These are phyloP conservation scores for Wallacemonas sp. DNA, from an alignment of 208 protist species.

Conservation along the genomic window DNA sequence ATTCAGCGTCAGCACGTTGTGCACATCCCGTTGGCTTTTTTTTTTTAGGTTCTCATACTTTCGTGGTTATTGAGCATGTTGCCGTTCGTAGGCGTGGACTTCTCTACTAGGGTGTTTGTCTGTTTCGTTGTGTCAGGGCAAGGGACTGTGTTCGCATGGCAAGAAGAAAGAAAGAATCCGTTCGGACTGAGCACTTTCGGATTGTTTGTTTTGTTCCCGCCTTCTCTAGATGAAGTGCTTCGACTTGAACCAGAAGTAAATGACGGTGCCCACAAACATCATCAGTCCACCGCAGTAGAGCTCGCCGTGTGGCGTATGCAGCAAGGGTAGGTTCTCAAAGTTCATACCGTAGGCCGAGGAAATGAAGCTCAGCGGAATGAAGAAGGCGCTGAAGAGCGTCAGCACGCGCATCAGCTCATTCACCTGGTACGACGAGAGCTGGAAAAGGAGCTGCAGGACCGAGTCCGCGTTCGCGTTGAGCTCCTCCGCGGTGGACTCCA, in stretches of 20 bases:
- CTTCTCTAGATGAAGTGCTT: slow-evolving; percentile 54
- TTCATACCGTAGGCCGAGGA: slow-evolving; percentile 88
- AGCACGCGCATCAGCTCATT: slow-evolving; percentile 89
- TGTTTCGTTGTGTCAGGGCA: too few relatives aligned
- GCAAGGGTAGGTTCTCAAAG: slow-evolving; percentile 68
- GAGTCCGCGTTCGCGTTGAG: slow-evolving; percentile 74
- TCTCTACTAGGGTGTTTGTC: too few relatives aligned
- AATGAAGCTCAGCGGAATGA: slow-evolving; percentile 86
- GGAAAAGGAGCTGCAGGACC: slow-evolving; percentile 75
- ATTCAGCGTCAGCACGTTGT: too few relatives aligned
- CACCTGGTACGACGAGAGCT: slow-evolving; percentile 83
- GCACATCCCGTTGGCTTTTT: too few relatives aligned
- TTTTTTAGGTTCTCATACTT: too few relatives aligned
- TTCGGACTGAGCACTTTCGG: too few relatives aligned
- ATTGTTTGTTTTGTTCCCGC: slow-evolving; percentile 11
- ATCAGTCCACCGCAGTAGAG: slow-evolving; percentile 65
- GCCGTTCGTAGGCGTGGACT: too few relatives aligned
- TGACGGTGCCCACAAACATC: slow-evolving; percentile 40
- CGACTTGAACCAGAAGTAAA: slow-evolving; percentile 67
- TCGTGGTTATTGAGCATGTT: too few relatives aligned
- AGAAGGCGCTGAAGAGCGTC: slow-evolving; percentile 86
- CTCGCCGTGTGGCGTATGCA: slow-evolving; percentile 50
- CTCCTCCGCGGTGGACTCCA: slow-evolving; percentile 69
- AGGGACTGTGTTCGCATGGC: too few relatives aligned
- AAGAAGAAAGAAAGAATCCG: too few relatives aligned